Evolutionary conservation across 306 rosid species (phyloP).

Genomic region (Vigna radiata): DNA sequence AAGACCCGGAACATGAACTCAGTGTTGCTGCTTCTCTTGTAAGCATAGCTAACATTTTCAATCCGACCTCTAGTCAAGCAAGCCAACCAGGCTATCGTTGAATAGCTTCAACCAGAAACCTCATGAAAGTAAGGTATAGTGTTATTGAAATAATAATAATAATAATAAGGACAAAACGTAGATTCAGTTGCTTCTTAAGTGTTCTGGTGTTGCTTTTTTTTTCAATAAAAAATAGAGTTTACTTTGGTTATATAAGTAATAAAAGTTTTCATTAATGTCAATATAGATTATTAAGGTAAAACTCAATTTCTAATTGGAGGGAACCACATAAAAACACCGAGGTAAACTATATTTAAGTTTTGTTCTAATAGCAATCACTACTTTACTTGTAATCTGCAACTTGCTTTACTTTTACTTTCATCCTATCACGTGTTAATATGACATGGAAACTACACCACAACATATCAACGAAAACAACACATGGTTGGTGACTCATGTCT

Average conservation of each 20-base stretch:
- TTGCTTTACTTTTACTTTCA: not conserved
- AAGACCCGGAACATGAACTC: constrained; percentile 75
- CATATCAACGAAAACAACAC: not conserved
- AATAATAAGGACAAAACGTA: not conserved
- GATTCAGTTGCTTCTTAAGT: not conserved
- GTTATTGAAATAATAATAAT: not conserved
- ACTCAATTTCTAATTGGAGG: too few species aligned
- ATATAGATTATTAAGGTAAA: too few species aligned
- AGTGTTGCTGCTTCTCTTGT: constrained; percentile 63
- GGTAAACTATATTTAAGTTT: not conserved
- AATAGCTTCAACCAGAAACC: constrained; percentile 65
- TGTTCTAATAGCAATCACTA: not conserved
- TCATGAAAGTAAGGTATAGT: not conserved
- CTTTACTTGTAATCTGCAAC: not conserved
- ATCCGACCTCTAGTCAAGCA: constrained; percentile 64
- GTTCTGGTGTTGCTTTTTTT: not conserved
- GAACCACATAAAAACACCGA: too few species aligned
- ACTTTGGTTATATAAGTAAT: not conserved
- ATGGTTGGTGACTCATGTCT: too few species aligned
- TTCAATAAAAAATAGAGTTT: not conserved
- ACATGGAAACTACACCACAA: not conserved
- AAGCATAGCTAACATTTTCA: constrained; percentile 77
- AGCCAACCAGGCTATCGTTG: constrained; percentile 92
- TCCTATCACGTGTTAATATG: not conserved
- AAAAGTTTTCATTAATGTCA: not conserved